These are phyloP conservation scores for Ophioceras dolichostomum DNA, from an alignment of 2,329 filamentous ascomycete genomes.

Conservation along the genomic window DNA sequence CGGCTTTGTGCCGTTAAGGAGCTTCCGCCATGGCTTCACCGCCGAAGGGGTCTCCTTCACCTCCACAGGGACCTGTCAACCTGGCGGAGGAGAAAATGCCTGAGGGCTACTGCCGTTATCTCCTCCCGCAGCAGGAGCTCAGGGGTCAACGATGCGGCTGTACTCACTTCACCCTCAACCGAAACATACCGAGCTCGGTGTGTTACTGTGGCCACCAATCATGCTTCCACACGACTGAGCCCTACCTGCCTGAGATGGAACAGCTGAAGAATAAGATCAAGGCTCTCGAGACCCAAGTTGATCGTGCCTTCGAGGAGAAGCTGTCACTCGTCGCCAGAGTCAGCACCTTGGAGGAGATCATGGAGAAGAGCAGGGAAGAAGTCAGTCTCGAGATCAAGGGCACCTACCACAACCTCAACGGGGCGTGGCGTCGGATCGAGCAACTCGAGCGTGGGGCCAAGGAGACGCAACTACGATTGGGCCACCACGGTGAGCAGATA, in stretches of 20 bases:
- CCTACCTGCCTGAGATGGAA: constrained; percentile 33
- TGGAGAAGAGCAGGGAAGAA: constrained; percentile 40
- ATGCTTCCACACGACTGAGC: constrained; percentile 42
- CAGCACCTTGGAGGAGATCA: constrained; percentile 37
- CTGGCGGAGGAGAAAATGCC: constrained; percentile 36
- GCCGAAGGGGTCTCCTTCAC: constrained; percentile 15
- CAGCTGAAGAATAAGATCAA: constrained; percentile 26
- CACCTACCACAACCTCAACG: constrained; percentile 41
- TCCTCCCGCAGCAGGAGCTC: constrained; percentile 42
- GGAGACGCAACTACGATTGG: constrained; percentile 22
- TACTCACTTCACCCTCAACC: constrained; percentile 42
- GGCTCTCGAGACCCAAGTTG: constrained; percentile 11
- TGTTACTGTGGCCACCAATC: constrained; percentile 49
- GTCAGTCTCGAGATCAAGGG: constrained; percentile 37
- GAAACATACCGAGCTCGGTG: constrained; percentile 36
- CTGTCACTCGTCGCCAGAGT: constrained; percentile 26
- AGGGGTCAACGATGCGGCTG: constrained; percentile 47
- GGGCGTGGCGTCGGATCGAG: constrained; percentile 39
- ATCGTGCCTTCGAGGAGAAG: constrained; percentile 22
- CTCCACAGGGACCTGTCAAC: constrained; percentile 10
- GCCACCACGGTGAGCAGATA: constrained; percentile 27
- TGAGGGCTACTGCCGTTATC: constrained; percentile 46
- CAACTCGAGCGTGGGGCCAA: constrained; percentile 26
- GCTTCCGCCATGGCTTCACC: constrained; percentile 2
- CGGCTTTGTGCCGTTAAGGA: too few relatives aligned